Percentiles rank a stretch among this genome's conserved stretches.
Evolutionary conservation across 441 rosid species (phyloP).

Genomic region (Gossypium trilobum): DNA sequence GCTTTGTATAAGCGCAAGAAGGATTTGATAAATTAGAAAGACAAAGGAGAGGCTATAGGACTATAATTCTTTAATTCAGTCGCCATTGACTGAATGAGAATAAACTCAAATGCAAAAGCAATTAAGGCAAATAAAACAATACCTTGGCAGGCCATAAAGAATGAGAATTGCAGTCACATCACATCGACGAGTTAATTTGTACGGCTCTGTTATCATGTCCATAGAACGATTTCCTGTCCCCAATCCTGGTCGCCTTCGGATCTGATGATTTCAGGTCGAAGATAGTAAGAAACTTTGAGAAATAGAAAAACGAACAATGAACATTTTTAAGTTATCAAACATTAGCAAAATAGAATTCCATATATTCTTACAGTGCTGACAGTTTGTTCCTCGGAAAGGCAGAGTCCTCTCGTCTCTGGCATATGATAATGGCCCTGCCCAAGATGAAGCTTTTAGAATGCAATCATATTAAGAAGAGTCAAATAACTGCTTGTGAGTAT

Average conservation of each 20-base stretch:
- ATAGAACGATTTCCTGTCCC: slow-evolving; percentile 39
- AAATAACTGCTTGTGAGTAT: slow-evolving; percentile 1
- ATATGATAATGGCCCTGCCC: slow-evolving; percentile 70
- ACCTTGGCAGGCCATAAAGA: slow-evolving; percentile 70
- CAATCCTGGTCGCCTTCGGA: slow-evolving; percentile 37
- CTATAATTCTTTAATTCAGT: not conserved
- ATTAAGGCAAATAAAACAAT: slow-evolving; percentile 10
- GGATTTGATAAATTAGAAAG: not conserved
- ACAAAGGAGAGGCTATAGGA: not conserved
- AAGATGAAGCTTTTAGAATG: slow-evolving; percentile 8
- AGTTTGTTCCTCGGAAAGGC: slow-evolving; percentile 76
- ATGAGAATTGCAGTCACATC: slow-evolving; percentile 76
- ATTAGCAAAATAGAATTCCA: not conserved
- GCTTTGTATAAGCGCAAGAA: not conserved
- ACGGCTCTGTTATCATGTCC: slow-evolving; percentile 50
- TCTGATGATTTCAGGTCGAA: slow-evolving; percentile 24
- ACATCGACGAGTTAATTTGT: slow-evolving; percentile 48
- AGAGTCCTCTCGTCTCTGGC: slow-evolving; percentile 82
- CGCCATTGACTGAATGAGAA: not conserved
- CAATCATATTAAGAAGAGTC: slow-evolving; percentile 7
- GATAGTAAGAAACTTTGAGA: slow-evolving; percentile 13
- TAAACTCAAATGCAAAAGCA: not conserved
- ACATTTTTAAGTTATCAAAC: not conserved
- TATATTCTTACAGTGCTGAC: slow-evolving; percentile 43
- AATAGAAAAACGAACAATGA: not conserved